Evolutionary conservation across 176 grass and related monocot genomes (phyloP).

Genomic region (Rhynchospora tenuis): DNA sequence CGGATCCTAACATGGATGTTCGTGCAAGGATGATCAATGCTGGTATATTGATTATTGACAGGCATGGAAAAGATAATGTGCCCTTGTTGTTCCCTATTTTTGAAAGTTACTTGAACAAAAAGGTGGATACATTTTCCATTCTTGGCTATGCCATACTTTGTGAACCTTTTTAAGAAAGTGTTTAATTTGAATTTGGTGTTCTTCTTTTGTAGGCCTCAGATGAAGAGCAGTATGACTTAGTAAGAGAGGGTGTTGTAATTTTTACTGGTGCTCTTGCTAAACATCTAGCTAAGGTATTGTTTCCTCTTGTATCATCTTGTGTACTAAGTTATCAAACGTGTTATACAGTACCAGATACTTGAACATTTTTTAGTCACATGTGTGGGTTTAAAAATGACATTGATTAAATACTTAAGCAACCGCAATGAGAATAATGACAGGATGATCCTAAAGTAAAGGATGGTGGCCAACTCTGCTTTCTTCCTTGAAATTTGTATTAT

Average conservation of each 20-base stretch:
- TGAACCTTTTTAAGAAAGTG: background rate
- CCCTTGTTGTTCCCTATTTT: conserved; percentile 98
- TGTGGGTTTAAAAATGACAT: background rate
- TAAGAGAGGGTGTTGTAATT: conserved; percentile 97
- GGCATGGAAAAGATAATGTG: conserved; percentile 97
- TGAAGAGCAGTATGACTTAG: conserved; percentile 96
- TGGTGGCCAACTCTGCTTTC: background rate
- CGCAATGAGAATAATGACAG: no score
- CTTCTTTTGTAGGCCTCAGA: conserved; percentile 52
- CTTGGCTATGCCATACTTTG: background rate
- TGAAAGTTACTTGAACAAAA: conserved; percentile 99
- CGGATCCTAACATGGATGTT: conserved; percentile 90
- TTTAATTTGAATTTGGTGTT: background rate
- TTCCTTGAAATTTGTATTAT: conserved; percentile 19
- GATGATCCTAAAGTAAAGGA: background rate
- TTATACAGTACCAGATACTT: background rate
- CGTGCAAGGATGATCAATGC: conserved; percentile 98
- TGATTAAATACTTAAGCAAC: background rate
- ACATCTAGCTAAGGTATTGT: conserved; percentile 82
- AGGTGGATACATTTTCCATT: conserved; percentile 30
- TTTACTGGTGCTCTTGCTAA: conserved; percentile 98
- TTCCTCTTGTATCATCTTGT: background rate
- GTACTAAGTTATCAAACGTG: background rate
- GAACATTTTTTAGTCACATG: background rate
- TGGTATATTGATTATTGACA: conserved; percentile 91